Percentiles rank a stretch among this genome's conserved stretches.
Evolutionary conservation across 805 yeast genomes (phyloP).

Genomic region (Candida gorgasii): DNA sequence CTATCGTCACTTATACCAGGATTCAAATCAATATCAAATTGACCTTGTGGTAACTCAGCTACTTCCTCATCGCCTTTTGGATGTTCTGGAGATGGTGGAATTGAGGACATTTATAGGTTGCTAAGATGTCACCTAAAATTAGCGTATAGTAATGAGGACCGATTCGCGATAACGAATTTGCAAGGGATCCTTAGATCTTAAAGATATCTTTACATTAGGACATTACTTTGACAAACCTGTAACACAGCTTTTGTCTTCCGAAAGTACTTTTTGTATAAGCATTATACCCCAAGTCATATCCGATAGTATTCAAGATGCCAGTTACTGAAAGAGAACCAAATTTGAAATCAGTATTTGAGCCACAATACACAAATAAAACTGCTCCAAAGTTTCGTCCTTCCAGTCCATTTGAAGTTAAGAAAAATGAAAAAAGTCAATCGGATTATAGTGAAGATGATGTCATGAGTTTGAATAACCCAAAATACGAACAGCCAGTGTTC

Average conservation of each 20-base stretch:
- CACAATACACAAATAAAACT: slow-evolving; percentile 4
- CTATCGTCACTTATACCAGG: slow-evolving; percentile 40
- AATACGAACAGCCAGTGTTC: slow-evolving; percentile 28
- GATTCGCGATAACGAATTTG: slow-evolving; percentile 8
- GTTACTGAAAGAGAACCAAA: slow-evolving; percentile 13
- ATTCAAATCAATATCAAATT: slow-evolving; percentile 36
- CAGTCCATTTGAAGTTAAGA: background rate
- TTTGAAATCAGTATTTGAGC: slow-evolving; percentile 3
- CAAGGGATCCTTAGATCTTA: slow-evolving; percentile 3
- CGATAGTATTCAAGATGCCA: slow-evolving; percentile 9
- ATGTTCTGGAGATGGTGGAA: slow-evolving; percentile 38
- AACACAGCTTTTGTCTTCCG: too few species aligned
- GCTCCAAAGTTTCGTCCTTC: background rate
- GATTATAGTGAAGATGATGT: slow-evolving; percentile 1
- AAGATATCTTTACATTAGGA: background rate
- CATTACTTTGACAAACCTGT: too few species aligned
- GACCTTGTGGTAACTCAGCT: slow-evolving; percentile 24
- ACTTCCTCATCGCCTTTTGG: slow-evolving; percentile 38
- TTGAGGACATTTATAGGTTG: slow-evolving; percentile 8
- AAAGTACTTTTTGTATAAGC: too few species aligned
- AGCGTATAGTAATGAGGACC: slow-evolving; percentile 4
- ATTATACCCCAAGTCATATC: background rate
- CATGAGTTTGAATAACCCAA: slow-evolving; percentile 9
- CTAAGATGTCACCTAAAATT: background rate
- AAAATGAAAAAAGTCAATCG: background rate